Conservation (phyloP, 2,329 filamentous ascomycete species). For the Trichoderma gracile region DNA sequence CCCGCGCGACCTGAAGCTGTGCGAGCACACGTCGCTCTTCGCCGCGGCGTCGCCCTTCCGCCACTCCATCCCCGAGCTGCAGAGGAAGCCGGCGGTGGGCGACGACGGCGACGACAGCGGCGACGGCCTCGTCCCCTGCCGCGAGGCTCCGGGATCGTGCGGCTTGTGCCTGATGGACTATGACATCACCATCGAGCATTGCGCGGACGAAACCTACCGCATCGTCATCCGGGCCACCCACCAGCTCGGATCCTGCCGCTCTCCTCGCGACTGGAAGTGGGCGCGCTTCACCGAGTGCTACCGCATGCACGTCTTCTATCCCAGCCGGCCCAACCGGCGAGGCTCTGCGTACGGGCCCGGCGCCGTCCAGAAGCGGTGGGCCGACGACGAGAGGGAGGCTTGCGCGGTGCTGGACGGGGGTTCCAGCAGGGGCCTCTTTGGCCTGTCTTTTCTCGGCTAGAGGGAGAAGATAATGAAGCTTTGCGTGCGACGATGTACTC, state of each 20-base stretch:
- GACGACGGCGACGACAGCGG: too few relatives aligned
- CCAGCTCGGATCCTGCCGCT: slow-evolving; percentile 31
- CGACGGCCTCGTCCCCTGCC: slow-evolving; percentile 28
- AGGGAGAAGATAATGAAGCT: not conserved
- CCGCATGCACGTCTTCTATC: slow-evolving; percentile 30
- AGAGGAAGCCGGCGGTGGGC: slow-evolving; percentile 13
- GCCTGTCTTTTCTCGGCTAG: slow-evolving; percentile 4
- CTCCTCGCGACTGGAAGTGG: slow-evolving; percentile 33
- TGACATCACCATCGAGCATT: slow-evolving; percentile 29
- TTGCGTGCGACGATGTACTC: too few relatives aligned
- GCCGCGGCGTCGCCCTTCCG: slow-evolving; percentile 28
- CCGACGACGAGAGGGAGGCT: slow-evolving; percentile 18
- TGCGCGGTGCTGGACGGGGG: slow-evolving; percentile 4
- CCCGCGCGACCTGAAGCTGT: slow-evolving; percentile 31
- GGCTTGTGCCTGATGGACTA: slow-evolving; percentile 33
- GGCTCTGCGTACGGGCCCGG: slow-evolving; percentile 28
- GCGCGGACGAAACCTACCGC: slow-evolving; percentile 20
- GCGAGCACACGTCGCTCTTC: slow-evolving; percentile 32
- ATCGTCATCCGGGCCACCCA: slow-evolving; percentile 29
- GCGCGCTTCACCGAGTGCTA: slow-evolving; percentile 32
- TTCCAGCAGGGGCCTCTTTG: not conserved
- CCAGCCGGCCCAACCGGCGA: slow-evolving; percentile 31
- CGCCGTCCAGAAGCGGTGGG: slow-evolving; percentile 28
- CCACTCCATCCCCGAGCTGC: slow-evolving; percentile 30
- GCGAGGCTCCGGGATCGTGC: slow-evolving; percentile 29